A percentile compares a stretch with the other conserved stretches of the same genome.
These are phyloP conservation scores for Euphrasia confusa DNA, from an alignment of 257 asterid genomes.

Conservation along the genomic window DNA sequence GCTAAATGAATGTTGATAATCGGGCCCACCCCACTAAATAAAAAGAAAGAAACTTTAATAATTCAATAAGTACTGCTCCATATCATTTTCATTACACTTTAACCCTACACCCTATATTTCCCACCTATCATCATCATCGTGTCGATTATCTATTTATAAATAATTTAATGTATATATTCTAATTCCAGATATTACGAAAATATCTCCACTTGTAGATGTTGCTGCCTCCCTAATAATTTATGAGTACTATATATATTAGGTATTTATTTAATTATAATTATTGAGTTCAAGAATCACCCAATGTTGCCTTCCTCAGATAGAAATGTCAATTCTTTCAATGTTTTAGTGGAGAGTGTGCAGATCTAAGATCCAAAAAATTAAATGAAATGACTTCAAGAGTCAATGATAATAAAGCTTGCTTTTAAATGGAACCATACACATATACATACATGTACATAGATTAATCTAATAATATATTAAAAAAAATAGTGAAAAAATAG, in stretches of 20 bases:
- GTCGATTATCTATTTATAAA: background rate
- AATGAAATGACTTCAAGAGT: conserved; percentile 1
- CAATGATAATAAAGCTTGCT: background rate
- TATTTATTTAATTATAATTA: too few species aligned
- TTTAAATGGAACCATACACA: conserved; percentile 18
- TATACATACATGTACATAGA: background rate
- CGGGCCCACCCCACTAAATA: conserved; percentile 24
- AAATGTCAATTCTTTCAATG: too few species aligned
- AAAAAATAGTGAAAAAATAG: too few species aligned
- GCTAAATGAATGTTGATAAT: conserved; percentile 10
- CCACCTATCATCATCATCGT: conserved; percentile 21
- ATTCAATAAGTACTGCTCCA: conserved; percentile 20
- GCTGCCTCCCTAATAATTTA: too few species aligned
- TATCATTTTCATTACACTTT: conserved; percentile 17
- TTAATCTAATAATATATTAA: background rate
- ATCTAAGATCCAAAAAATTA: background rate
- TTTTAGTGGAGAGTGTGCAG: background rate
- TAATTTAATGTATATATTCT: too few species aligned
- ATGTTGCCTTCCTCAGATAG: too few species aligned
- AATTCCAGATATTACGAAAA: too few species aligned
- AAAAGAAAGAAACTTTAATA: background rate
- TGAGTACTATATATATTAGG: too few species aligned
- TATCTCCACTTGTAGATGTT: too few species aligned
- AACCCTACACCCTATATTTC: background rate
- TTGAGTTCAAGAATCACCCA: too few species aligned